A percentile compares a stretch with the other conserved stretches of the same genome.
Evolutionary conservation across 1,139 yeast genomes (phyloP).

Genomic region (Candida pseudoviswanathii): DNA sequence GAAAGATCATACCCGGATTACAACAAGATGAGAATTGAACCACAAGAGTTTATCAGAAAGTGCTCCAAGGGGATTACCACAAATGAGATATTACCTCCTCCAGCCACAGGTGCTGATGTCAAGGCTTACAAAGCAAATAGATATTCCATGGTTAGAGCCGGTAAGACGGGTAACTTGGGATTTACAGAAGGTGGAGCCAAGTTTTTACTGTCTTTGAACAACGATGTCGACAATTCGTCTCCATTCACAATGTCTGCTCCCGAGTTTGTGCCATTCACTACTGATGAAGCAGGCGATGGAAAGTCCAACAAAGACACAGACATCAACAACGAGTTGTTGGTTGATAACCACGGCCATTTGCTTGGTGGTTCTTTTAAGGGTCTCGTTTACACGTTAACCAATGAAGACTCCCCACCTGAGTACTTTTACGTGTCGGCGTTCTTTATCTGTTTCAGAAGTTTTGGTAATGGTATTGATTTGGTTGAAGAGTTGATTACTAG

Average conservation of each 20-base stretch:
- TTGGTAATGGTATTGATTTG: conserved; percentile 69
- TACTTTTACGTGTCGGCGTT: conserved; percentile 74
- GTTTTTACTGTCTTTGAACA: conserved; percentile 46
- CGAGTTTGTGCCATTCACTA: conserved; percentile 42
- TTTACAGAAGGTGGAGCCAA: conserved; percentile 63
- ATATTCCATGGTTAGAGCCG: conserved; percentile 64
- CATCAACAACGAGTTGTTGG: conserved; percentile 44
- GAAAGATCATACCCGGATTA: conserved; percentile 79
- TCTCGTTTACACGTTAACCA: conserved; percentile 68
- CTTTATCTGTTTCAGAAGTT: conserved; percentile 77
- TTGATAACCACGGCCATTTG: conserved; percentile 53
- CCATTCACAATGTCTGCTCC: conserved; percentile 47
- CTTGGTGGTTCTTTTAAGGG: conserved; percentile 83
- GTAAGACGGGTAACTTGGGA: conserved; percentile 53
- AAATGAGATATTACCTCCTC: conserved; percentile 21
- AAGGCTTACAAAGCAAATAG: conserved; percentile 34
- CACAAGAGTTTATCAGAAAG: conserved; percentile 59
- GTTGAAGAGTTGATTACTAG: conserved; percentile 69
- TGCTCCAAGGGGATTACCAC: conserved; percentile 66
- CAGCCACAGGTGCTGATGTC: conserved; percentile 14
- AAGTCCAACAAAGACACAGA: conserved; percentile 5
- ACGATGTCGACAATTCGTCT: conserved; percentile 29
- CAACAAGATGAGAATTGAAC: conserved; percentile 55
- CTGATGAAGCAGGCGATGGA: conserved; percentile 15
- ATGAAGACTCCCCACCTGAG: conserved; percentile 70